Evolutionary conservation across 495 filamentous ascomycete species (phyloP).

Genomic region (Podospora fimiseda): DNA sequence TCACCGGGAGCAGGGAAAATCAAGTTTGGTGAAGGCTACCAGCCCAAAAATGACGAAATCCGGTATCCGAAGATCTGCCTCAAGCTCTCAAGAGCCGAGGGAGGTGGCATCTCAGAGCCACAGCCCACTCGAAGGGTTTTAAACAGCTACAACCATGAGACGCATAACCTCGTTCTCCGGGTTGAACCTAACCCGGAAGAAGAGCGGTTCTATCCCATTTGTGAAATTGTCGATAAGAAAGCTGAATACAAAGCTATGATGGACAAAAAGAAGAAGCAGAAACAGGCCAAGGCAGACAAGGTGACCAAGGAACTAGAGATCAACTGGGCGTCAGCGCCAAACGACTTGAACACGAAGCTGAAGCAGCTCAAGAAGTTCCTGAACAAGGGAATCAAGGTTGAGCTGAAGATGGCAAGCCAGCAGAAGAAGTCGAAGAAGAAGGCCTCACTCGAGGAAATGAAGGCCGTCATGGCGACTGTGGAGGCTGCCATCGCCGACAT

Average conservation of each 20-base stretch:
- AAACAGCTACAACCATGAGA: constrained; percentile 37
- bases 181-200: constrained; percentile 22
- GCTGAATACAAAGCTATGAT: constrained; percentile 17
- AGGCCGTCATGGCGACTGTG: constrained; percentile 28
- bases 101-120: constrained; percentile 43
- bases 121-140: constrained; percentile 40
- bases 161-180: constrained; percentile 55
- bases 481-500: constrained; percentile 22
- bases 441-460: constrained; percentile 31
- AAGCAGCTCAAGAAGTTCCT: constrained; percentile 56
- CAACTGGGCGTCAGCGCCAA: constrained; percentile 70
- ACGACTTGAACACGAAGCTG: constrained; percentile 59
- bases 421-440: constrained; percentile 21
- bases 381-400: constrained; percentile 55
- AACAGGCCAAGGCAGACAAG: constrained; percentile 16
- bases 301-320: constrained; percentile 62
- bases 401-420: constrained; percentile 50
- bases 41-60: constrained; percentile 49
- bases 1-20: not conserved
- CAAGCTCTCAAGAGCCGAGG: constrained; percentile 33
- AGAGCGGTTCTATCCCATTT: constrained; percentile 45
- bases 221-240: constrained; percentile 54
- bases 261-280: constrained; percentile 21
- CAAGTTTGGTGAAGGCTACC: not conserved
- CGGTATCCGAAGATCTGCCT: constrained; percentile 44